Evolutionary conservation across 75 land plant species (phyloP).

Genomic region (Adiantum capillusveneris): DNA sequence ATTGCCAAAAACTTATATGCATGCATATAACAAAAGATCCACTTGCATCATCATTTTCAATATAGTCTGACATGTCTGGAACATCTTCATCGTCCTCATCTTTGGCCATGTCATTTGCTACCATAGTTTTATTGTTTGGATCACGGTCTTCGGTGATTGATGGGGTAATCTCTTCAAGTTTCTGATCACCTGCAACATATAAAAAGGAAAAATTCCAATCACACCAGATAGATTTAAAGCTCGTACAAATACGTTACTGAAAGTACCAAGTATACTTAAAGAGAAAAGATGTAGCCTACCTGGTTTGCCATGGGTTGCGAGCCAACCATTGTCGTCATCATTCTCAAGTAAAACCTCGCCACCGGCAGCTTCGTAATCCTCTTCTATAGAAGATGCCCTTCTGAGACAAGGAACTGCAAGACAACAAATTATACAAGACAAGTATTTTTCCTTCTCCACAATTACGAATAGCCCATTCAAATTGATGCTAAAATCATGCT

Average conservation of each 20-base stretch:
- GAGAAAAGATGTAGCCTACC: constrained; percentile 2
- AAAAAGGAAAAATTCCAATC: too few relatives aligned
- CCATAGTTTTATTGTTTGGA: constrained; percentile 20
- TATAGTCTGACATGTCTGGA: constrained; percentile 78
- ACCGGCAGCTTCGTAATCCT: constrained; percentile 90
- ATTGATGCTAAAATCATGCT: too few relatives aligned
- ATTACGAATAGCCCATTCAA: too few relatives aligned
- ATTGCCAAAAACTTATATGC: too few relatives aligned
- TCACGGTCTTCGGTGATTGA: constrained; percentile 69
- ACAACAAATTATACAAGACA: too few relatives aligned
- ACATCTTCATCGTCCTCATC: constrained; percentile 85
- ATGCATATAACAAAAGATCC: neutral
- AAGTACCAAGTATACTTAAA: too few relatives aligned
- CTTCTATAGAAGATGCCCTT: constrained; percentile 75
- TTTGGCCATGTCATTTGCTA: constrained; percentile 31
- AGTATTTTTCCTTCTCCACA: too few relatives aligned
- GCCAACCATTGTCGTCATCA: constrained; percentile 79
- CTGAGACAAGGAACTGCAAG: constrained; percentile 82
- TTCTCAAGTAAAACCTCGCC: constrained; percentile 80
- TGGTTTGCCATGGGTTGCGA: constrained; percentile 91
- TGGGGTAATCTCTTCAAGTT: constrained; percentile 61
- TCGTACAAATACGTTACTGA: too few relatives aligned
- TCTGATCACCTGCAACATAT: constrained; percentile 30
- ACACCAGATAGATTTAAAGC: too few relatives aligned
- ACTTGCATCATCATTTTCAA: constrained; percentile 58